phyloP scores from a whole-genome alignment of 257 asterid genomes.

The Rehmannia glutinosa region DNA sequence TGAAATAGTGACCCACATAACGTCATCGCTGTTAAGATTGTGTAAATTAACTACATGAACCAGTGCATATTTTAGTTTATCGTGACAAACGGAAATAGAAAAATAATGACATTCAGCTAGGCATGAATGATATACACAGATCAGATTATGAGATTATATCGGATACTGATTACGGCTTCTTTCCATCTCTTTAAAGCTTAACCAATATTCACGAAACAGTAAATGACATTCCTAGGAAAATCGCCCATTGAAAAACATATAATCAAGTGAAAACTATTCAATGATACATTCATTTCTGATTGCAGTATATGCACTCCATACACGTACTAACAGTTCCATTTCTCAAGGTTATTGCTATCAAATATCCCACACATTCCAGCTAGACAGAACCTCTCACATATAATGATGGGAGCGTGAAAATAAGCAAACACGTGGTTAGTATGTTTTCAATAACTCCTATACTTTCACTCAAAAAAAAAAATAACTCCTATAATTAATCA shows the following conservation, averaged over 20 bases:
- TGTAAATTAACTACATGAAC: not conserved
- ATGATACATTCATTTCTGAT: not conserved
- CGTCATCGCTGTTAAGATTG: not conserved
- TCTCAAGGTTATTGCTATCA: not conserved
- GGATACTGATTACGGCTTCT: not conserved
- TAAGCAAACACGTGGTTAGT: not conserved
- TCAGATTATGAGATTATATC: not conserved
- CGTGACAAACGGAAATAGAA: not conserved
- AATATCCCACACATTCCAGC: not conserved
- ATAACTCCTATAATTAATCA: no score
- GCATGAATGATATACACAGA: not conserved
- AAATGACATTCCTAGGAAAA: not conserved
- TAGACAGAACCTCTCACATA: constrained; percentile 7
- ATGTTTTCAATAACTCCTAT: no score
- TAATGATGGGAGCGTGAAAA: not conserved
- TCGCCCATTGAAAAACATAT: constrained; percentile 3
- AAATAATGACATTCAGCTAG: not conserved
- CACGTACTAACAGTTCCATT: not conserved
- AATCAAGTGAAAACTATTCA: not conserved
- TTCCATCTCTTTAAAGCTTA: constrained; percentile 7
- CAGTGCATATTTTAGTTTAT: not conserved
- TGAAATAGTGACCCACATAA: constrained; percentile 4
- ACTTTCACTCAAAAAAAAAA: no score
- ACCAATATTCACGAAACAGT: not conserved
- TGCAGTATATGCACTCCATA: not conserved